Evolutionary conservation across 2,329 filamentous ascomycete genomes (phyloP).

Genomic region (Cordyceps fumosorosea): DNA sequence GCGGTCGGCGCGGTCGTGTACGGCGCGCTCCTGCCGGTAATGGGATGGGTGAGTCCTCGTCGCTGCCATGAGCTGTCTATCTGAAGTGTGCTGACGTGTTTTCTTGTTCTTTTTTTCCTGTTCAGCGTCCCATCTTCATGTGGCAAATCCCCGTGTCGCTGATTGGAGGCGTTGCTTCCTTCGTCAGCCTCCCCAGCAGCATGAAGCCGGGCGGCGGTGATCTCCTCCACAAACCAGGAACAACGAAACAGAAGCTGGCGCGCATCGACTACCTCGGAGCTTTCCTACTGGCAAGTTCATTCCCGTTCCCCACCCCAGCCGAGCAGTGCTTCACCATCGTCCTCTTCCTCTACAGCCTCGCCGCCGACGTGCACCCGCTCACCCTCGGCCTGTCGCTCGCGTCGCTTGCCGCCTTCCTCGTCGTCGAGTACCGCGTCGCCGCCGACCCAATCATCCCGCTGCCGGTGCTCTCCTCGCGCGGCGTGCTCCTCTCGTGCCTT

Average conservation of each 20-base stretch:
- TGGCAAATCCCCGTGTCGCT: conserved; percentile 61
- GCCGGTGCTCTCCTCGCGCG: conserved; percentile 60
- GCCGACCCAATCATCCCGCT: conserved; percentile 70
- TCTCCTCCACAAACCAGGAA: conserved; percentile 16
- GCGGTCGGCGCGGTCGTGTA: conserved; percentile 65
- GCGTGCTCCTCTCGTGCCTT: conserved; percentile 66
- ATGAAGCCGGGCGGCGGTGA: conserved; percentile 11
- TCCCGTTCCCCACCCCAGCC: conserved; percentile 3
- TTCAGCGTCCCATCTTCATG: conserved; percentile 64
- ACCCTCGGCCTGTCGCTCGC: conserved; percentile 54
- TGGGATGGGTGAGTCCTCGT: conserved; percentile 59
- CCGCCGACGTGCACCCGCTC: conserved; percentile 51
- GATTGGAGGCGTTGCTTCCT: conserved; percentile 54
- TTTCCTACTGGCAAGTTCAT: conserved; percentile 47
- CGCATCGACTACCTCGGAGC: conserved; percentile 72
- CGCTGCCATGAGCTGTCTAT: too few relatives aligned
- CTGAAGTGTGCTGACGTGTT: not conserved
- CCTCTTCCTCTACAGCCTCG: conserved; percentile 65
- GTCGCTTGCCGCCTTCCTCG: conserved; percentile 45
- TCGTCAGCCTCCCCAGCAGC: conserved; percentile 54
- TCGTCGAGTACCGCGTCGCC: conserved; percentile 58
- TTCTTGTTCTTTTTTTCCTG: not conserved
- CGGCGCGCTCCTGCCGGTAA: conserved; percentile 53
- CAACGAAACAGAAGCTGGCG: conserved; percentile 48
- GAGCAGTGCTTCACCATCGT: conserved; percentile 55